Percentiles rank a stretch among this genome's conserved stretches.
Conservation (phyloP, 1,284 basidiomycete species). For the Trichosporon sp. region DNA sequence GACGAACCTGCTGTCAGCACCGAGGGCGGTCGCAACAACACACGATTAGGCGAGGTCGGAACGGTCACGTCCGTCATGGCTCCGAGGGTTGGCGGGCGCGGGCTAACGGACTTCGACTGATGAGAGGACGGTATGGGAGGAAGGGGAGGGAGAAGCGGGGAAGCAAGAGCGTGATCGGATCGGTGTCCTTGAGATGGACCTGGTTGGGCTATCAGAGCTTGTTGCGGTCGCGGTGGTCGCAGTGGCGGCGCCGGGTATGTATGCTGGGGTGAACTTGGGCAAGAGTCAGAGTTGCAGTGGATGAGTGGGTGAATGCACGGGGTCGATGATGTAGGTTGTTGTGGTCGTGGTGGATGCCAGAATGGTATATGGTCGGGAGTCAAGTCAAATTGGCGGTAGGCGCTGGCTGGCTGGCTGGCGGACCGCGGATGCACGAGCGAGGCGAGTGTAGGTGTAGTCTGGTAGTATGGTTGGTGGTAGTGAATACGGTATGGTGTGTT, state of each 20-base stretch:
- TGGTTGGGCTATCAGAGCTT: no score
- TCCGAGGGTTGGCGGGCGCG: neutral
- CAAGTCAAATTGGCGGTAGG: no score
- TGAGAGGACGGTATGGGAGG: no score
- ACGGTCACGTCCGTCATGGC: conserved; percentile 1
- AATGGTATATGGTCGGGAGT: conserved; percentile 1
- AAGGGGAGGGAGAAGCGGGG: no score
- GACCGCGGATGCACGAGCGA: no score
- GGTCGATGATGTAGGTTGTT: neutral
- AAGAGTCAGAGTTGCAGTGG: neutral
- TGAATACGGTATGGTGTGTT: no score
- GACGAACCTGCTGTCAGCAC: neutral
- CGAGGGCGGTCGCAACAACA: neutral
- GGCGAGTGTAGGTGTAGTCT: neutral
- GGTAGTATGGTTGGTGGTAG: no score
- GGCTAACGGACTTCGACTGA: no score
- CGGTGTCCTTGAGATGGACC: neutral
- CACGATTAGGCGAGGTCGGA: neutral
- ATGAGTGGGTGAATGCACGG: neutral
- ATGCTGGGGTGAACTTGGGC: neutral
- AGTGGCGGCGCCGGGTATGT: neutral
- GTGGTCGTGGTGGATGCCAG: neutral
- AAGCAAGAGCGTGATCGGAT: no score
- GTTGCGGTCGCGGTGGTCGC: no score
- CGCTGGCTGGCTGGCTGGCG: no score